These are phyloP conservation scores for Verticillium longisporum DNA, from an alignment of 2,329 filamentous ascomycete species.

Conservation along the genomic window DNA sequence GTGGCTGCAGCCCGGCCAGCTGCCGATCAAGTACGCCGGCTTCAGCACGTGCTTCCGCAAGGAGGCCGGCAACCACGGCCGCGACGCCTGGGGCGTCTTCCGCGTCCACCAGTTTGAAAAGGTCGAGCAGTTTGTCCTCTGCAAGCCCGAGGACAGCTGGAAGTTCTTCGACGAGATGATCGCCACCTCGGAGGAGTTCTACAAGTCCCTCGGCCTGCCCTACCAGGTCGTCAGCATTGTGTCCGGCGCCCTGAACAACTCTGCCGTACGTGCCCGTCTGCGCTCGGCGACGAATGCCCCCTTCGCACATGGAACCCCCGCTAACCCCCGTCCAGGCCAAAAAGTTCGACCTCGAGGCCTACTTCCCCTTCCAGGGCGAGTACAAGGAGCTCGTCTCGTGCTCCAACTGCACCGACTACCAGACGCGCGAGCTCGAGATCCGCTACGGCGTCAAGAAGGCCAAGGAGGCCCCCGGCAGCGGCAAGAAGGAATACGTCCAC, in stretches of 20 bases:
- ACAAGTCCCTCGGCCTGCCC: conserved; percentile 43
- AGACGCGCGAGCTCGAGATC: conserved; percentile 89
- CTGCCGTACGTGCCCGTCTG: conserved; percentile 3
- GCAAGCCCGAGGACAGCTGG: conserved; percentile 87
- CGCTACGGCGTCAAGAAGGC: conserved; percentile 74
- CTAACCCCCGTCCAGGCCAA: conserved; percentile 43
- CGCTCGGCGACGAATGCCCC: neutral
- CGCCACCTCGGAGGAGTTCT: conserved; percentile 84
- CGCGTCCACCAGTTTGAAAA: conserved; percentile 69
- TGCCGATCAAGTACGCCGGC: conserved; percentile 88
- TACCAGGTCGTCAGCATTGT: conserved; percentile 74
- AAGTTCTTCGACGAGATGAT: conserved; percentile 94
- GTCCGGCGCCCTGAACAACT: conserved; percentile 82
- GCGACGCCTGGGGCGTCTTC: conserved; percentile 97
- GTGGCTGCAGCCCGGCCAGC: conserved; percentile 77
- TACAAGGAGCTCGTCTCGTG: conserved; percentile 98
- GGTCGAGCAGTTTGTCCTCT: conserved; percentile 72
- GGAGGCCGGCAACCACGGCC: conserved; percentile 74
- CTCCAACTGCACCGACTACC: conserved; percentile 75
- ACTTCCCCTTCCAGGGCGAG: conserved; percentile 93
- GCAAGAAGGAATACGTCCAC: conserved; percentile 86
- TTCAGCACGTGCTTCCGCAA: conserved; percentile 95
- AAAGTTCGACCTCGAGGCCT: conserved; percentile 94
- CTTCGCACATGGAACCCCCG: too few species aligned
- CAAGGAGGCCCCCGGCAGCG: conserved; percentile 13